Percentiles rank a stretch among this genome's conserved stretches.
Conservation (phyloP, 371 early-diverging fungal genomes). For the Mucor mucedo region DNA sequence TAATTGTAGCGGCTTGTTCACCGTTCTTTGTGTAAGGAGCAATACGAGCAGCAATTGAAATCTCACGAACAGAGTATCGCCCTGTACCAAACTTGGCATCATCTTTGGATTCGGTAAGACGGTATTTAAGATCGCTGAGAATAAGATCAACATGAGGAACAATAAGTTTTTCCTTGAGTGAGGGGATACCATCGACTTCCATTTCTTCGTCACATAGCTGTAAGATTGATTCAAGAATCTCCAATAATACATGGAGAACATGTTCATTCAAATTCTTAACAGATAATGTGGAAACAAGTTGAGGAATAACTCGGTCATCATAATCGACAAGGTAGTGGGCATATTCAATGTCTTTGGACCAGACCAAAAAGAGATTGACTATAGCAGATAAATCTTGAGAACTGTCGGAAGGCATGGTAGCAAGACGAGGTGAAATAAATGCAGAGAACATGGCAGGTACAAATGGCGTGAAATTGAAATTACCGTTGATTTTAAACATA, state of each 20-base stretch:
- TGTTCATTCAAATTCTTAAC: slow-evolving; percentile 77
- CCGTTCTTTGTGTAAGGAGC: slow-evolving; percentile 75
- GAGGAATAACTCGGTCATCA: slow-evolving; percentile 67
- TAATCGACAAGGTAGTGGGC: slow-evolving; percentile 67
- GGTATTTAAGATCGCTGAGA: slow-evolving; percentile 66
- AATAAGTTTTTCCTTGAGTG: slow-evolving; percentile 59
- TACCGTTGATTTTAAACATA: slow-evolving; percentile 72
- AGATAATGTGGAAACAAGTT: slow-evolving; percentile 71
- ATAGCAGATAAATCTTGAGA: slow-evolving; percentile 84
- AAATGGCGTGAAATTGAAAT: slow-evolving; percentile 78
- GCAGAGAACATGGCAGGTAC: slow-evolving; percentile 73
- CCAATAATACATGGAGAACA: slow-evolving; percentile 73
- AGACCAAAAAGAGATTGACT: slow-evolving; percentile 76
- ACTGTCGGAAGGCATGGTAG: slow-evolving; percentile 75
- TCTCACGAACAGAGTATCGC: slow-evolving; percentile 71
- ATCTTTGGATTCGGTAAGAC: slow-evolving; percentile 57
- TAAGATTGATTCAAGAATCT: slow-evolving; percentile 78
- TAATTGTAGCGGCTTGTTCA: slow-evolving; percentile 67
- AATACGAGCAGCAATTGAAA: slow-evolving; percentile 79
- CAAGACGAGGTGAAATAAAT: slow-evolving; percentile 75
- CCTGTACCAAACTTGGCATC: slow-evolving; percentile 60
- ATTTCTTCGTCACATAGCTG: slow-evolving; percentile 55
- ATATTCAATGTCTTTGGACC: slow-evolving; percentile 74
- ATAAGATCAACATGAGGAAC: slow-evolving; percentile 67
- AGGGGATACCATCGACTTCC: slow-evolving; percentile 40